Percentiles rank a stretch among this genome's conserved stretches.
phyloP scores from a whole-genome alignment of 305 asterid genomes.

The Nicotiana rustica region DNA sequence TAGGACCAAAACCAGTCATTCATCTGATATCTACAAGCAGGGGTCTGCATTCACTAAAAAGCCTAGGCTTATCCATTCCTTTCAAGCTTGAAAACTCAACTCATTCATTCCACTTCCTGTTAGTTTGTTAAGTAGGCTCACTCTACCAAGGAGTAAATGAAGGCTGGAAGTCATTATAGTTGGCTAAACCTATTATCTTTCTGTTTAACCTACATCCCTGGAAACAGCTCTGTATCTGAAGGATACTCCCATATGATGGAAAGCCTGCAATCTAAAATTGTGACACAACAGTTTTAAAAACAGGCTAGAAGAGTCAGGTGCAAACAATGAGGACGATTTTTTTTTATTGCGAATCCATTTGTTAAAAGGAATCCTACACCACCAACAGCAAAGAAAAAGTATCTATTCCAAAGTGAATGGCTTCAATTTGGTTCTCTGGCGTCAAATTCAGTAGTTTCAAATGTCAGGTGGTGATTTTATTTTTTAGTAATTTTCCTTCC shows the following conservation, averaged over 20 bases:
- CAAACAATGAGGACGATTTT: not conserved
- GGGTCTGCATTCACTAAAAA: not conserved
- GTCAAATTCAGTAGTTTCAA: conserved; percentile 8
- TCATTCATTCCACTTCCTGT: not conserved
- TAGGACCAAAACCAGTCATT: not conserved
- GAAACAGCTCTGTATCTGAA: not conserved
- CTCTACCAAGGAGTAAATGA: not conserved
- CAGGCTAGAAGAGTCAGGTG: not conserved
- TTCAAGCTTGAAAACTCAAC: not conserved
- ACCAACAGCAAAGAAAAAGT: not conserved
- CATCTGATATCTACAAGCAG: not conserved
- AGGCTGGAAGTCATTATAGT: not conserved
- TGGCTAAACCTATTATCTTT: not conserved
- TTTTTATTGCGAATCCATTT: not conserved
- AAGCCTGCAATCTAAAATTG: conserved; percentile 12
- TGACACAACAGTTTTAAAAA: conserved; percentile 7
- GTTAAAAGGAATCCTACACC: too few relatives aligned
- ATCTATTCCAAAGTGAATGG: not conserved
- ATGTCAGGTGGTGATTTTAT: not conserved
- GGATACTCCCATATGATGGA: not conserved
- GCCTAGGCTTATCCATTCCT: not conserved
- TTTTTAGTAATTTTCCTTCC: not conserved
- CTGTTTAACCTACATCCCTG: not conserved
- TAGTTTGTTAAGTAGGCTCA: not conserved
- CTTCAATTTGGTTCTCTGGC: not conserved